Base-by-base conservation (phyloP, 306 rosid species). In the Corylus heterophylla region DNA sequence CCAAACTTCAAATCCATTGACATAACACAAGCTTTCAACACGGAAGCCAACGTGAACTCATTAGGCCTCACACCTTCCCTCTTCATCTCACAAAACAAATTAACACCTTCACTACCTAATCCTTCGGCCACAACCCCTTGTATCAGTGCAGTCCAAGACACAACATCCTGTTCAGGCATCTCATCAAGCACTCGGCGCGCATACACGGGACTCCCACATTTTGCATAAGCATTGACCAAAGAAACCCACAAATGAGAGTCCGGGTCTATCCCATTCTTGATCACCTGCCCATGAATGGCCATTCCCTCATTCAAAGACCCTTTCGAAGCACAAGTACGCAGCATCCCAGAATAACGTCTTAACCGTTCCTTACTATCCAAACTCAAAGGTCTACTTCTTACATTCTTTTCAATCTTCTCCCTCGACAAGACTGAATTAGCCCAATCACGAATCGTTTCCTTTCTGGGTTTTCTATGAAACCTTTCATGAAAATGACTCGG, bases 141-240 rank as follows among this genome's bases (percentile, higher is more conserved):
- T 51, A 84, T 80, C 44, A 84, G 35, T 2, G 87, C 76, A 16
- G 85, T 81, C 83, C 85, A 81, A 6, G 88, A 81, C 45, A 85
- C 83, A 49, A 78, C 81, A 81, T 85, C 85, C 76, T 68, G 76
- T 50, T 81, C 79, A 71, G 81, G 69, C 81, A 78, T 81, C 49
- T 64, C 50, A 66, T 74, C 85, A 56, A 81, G 79, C 81, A 85
- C 79, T 22, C 29, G 49, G n/a, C 79, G 74, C 10, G 77, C 86
- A 81, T 56, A 50, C 27, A 4, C 54, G 1, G 75, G 74, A 27
- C 51, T 5, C 59, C 85, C 75, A 62, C 88, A 74, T 77, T 85
- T 78, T 0, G 73, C 80, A 80, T 81, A 85, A 0, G 72, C 68
- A 12, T 74, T 77, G 1, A 85, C 51, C 61, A 81, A 64, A 3